These are phyloP conservation scores for Cytidiella melzeri DNA, from an alignment of 768 basidiomycete genomes.

Conservation along the genomic window DNA sequence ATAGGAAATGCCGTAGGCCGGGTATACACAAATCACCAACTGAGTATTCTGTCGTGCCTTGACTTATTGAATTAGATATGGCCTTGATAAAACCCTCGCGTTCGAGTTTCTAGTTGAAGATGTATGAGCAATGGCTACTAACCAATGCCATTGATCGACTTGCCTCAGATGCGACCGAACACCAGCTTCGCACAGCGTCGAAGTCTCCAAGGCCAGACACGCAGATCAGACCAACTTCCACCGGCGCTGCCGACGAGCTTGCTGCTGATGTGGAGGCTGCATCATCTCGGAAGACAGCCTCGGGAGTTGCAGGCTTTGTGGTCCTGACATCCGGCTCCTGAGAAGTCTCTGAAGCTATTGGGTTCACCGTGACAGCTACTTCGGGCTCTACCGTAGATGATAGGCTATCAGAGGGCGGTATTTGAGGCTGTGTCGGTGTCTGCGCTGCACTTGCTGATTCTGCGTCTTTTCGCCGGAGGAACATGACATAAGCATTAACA, in stretches of 20 bases:
- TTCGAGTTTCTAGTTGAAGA: slow-evolving; percentile 50
- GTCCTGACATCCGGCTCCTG: too few relatives aligned
- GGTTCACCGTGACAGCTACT: neutral
- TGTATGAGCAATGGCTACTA: neutral
- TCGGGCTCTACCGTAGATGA: neutral
- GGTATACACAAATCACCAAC: slow-evolving; percentile 79
- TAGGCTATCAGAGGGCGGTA: neutral
- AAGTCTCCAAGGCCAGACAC: slow-evolving; percentile 82
- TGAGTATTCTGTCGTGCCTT: slow-evolving; percentile 55
- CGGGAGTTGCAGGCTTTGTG: neutral
- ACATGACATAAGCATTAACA: slow-evolving; percentile 85
- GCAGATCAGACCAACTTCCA: slow-evolving; percentile 56
- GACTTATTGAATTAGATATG: slow-evolving; percentile 40
- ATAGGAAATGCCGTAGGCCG: slow-evolving; percentile 89
- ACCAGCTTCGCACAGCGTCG: slow-evolving; percentile 75
- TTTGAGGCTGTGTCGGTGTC: neutral
- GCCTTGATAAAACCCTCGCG: slow-evolving; percentile 50
- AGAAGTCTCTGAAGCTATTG: neutral
- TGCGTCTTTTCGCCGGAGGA: slow-evolving; percentile 34
- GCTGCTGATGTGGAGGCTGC: neutral
- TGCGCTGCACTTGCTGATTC: neutral
- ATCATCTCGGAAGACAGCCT: neutral
- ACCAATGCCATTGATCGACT: slow-evolving; percentile 12
- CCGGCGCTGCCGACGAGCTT: slow-evolving; percentile 1
- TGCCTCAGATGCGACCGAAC: slow-evolving; percentile 58